phyloP scores from a whole-genome alignment of 441 rosid species.

The Populus hybrid region DNA sequence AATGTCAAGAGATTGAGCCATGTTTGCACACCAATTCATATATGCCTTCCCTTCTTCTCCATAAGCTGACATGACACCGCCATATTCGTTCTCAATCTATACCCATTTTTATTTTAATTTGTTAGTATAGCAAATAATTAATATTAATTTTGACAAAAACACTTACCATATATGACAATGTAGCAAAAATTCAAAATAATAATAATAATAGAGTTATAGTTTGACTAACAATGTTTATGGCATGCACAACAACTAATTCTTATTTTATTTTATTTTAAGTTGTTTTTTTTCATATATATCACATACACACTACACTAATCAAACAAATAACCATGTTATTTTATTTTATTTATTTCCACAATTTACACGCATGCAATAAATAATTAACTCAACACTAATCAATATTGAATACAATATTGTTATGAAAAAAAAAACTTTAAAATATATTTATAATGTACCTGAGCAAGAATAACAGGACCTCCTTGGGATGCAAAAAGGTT shows the following conservation, averaged over 20 bases:
- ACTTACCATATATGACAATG: not conserved
- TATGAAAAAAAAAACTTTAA: not conserved
- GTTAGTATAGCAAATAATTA: not conserved
- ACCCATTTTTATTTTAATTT: no score
- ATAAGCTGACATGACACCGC: conserved; percentile 46
- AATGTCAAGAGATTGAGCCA: conserved; percentile 51
- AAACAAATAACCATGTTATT: no score
- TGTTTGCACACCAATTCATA: conserved; percentile 58
- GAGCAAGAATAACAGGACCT: conserved; percentile 64
- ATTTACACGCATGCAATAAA: no score
- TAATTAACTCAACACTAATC: no score
- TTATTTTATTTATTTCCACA: no score
- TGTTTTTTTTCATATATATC: no score
- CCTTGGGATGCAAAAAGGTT: conserved; percentile 72
- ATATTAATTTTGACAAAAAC: not conserved
- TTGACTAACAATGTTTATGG: no score
- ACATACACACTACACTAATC: no score
- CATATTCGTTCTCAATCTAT: conserved; percentile 79
- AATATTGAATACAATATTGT: not conserved
- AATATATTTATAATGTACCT: conserved; percentile 29
- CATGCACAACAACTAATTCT: no score
- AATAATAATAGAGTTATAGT: no score
- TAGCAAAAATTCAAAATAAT: no score
- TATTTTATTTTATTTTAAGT: no score
- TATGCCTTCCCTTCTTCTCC: conserved; percentile 50